These are phyloP conservation scores for Hyaloscypha bicolor DNA, from an alignment of 495 filamentous ascomycete species.

Conservation along the genomic window DNA sequence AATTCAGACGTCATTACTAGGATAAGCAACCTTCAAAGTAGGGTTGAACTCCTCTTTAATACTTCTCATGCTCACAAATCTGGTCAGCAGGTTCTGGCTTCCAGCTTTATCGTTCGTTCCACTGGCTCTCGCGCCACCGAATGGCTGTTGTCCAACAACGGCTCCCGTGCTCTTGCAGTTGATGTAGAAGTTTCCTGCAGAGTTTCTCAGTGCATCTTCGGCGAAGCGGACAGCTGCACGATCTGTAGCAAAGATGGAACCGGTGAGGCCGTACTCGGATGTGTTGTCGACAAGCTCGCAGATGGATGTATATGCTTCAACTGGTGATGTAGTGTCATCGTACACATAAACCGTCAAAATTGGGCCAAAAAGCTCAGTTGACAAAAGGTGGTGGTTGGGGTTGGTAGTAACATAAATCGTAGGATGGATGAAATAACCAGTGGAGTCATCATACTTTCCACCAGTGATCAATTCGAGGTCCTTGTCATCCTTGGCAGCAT, in stretches of 20 bases:
- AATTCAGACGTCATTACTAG: conserved; percentile 64
- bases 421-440: conserved; percentile 72
- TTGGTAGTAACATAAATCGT: conserved; percentile 67
- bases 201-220: conserved; percentile 72
- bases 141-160: conserved; percentile 90
- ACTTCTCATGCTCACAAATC: conserved; percentile 82
- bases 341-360: conserved; percentile 72
- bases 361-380: conserved; percentile 78
- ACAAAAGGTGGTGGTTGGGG: conserved; percentile 66
- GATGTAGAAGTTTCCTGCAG: conserved; percentile 89
- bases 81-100: conserved; percentile 68
- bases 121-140: conserved; percentile 82
- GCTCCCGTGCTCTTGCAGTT: conserved; percentile 94
- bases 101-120: conserved; percentile 95
- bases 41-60: conserved; percentile 89
- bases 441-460: conserved; percentile 67
- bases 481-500: conserved; percentile 65
- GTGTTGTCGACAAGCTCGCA: conserved; percentile 62
- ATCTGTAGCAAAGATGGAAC: conserved; percentile 76
- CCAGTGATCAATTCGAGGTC: conserved; percentile 66
- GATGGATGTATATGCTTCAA: conserved; percentile 54
- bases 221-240: conserved; percentile 66
- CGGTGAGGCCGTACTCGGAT: conserved; percentile 78
- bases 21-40: conserved; percentile 71
- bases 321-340: conserved; percentile 52